Evolutionary conservation across 768 basidiomycete species (phyloP), one percentile per base, ranked within the genome.

Genomic region (Amylocystis lapponica): DNA sequence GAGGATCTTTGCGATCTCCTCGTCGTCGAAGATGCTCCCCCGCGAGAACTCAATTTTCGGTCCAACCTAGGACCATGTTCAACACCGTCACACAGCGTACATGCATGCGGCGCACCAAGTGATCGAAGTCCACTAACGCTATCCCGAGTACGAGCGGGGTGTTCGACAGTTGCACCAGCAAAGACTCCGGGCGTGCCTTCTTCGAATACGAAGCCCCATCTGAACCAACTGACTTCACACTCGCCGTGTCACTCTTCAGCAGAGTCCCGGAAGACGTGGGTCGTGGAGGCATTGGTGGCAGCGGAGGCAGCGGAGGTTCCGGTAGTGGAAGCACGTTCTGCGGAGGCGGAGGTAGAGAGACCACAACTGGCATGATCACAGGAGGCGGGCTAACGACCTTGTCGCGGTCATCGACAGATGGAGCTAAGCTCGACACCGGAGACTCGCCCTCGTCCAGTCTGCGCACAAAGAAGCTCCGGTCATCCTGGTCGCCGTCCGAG

Each of bases 111-210:
- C 76, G 56, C 59, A 92, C 93, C 58, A 93, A 65, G 66, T 96
- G 93, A 61, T 96, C 93, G 60, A 96, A 96, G 59, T 96, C 93
- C 26, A 96, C 83, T n/a, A 96, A 67, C 2, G 89, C 91, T 41
- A 95, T 82, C 4, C 93, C 93, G 4, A 94, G 70, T 13, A 95
- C 72, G 17, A 93, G 66, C 6, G 80, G 80, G 8, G 68, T 71
- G n/a, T 65, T 65, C 0, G 75, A 70, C 13, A 81, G 70, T 23
- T 75, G 72, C n/a, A 87, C 62, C 8, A 92, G 56, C 59, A 87
- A 66, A 4, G 85, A 87, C 56, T 92, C 88, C 7, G 88, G 89
- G 14, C 88, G 76, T 25, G 81, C 74, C 61, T 91, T 92, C 46
- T 63, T 71, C 26, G 70, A 71, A 48, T 66, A 66, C 54, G 83